phyloP scores from a whole-genome alignment of 345 rosid genomes.

The Orychophragmus violaceus region DNA sequence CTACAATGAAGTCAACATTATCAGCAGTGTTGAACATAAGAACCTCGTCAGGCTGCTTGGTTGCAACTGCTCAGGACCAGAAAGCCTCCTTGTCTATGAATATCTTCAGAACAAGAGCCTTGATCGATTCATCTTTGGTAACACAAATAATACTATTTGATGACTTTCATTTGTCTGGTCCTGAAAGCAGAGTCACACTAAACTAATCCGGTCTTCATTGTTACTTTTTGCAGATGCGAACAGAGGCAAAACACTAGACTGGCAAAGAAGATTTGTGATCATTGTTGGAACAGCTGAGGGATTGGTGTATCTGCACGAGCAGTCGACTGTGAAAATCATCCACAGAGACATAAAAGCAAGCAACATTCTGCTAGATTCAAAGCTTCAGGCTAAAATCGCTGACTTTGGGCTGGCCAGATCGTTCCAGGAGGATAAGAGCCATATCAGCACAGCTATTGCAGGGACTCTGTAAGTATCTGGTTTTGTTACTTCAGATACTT shows the following conservation, averaged over 20 bases:
- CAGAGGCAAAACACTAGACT: conserved; percentile 56
- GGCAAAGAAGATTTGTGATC: conserved; percentile 61
- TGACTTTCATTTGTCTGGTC: background rate
- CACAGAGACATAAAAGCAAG: conserved; percentile 95
- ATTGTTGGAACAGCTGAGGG: conserved; percentile 87
- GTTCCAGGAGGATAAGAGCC: conserved; percentile 84
- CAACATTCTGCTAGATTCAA: conserved; percentile 70
- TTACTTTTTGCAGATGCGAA: conserved; percentile 42
- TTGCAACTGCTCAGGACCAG: conserved; percentile 90
- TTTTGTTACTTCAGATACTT: background rate
- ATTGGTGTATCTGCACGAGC: conserved; percentile 74
- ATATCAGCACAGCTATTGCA: conserved; percentile 95
- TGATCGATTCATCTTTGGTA: conserved; percentile 78
- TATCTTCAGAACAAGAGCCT: conserved; percentile 79
- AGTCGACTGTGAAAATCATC: conserved; percentile 58
- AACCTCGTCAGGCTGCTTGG: conserved; percentile 88
- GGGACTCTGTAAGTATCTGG: conserved; percentile 71
- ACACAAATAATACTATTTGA: background rate
- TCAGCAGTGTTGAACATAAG: conserved; percentile 81
- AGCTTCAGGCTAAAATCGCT: conserved; percentile 82
- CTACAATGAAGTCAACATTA: conserved; percentile 89
- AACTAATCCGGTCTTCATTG: background rate
- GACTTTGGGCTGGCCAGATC: conserved; percentile 95
- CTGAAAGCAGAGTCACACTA: background rate
- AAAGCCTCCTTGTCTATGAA: conserved; percentile 91